A percentile compares a stretch with the other conserved stretches of the same genome.
Evolutionary conservation across 139 green algal genomes (phyloP).

Genomic region (Chlorella sp.): DNA sequence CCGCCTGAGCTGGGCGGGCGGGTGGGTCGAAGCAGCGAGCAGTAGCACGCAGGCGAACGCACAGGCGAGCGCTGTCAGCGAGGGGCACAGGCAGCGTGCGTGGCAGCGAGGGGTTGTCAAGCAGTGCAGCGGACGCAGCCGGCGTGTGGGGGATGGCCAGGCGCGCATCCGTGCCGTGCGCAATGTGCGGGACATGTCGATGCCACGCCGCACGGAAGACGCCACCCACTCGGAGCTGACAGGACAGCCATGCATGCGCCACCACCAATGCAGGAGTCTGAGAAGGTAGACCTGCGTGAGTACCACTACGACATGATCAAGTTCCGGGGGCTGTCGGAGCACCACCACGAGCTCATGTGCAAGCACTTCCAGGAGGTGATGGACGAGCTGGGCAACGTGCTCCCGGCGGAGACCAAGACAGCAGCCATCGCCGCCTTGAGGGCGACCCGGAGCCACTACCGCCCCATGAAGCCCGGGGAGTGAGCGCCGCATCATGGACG

Average conservation of each 20-base stretch:
- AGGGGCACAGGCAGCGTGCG: no score
- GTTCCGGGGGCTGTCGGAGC: conserved; percentile 14
- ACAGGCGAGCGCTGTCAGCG: no score
- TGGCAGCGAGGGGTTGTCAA: no score
- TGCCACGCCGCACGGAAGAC: no score
- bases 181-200: no score
- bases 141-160: no score
- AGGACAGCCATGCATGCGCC: not conserved
- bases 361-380: conserved; percentile 15
- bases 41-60: no score
- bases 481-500: no score
- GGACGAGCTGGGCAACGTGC: conserved; percentile 12
- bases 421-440: conserved; percentile 8
- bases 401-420: conserved; percentile 12
- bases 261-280: not conserved
- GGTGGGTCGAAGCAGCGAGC: no score
- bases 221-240: not conserved
- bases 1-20: no score
- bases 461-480: conserved; percentile 15
- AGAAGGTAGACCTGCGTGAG: conserved; percentile 12
- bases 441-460: conserved; percentile 4
- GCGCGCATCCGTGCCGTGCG: no score
- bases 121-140: no score
- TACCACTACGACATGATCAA: conserved; percentile 17
- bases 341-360: conserved; percentile 15